Evolutionary conservation across 2,329 filamentous ascomycete genomes (phyloP).

Genomic region (Chrysoporthe deuterocubensis): DNA sequence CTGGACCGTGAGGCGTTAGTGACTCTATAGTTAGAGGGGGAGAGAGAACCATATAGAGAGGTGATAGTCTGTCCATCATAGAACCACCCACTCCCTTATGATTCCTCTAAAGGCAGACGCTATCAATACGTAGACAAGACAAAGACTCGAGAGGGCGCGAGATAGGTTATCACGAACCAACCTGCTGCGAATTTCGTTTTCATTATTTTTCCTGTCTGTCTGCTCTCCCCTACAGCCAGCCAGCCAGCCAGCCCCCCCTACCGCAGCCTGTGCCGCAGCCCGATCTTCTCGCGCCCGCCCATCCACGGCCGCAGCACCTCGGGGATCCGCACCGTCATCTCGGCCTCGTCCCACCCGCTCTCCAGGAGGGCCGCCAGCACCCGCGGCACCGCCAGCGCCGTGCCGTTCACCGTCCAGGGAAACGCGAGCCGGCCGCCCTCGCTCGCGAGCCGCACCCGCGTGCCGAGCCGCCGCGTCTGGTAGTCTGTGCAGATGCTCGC

Average conservation of each 20-base stretch:
- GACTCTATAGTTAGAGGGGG: too few relatives aligned
- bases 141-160: too few relatives aligned
- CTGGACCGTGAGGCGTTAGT: too few relatives aligned
- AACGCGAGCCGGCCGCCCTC: conserved; percentile 62
- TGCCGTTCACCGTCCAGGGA: conserved; percentile 92
- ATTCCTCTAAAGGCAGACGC: too few relatives aligned
- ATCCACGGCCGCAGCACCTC: conserved; percentile 83
- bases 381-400: conserved; percentile 86
- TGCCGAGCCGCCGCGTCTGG: conserved; percentile 81
- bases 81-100: too few relatives aligned
- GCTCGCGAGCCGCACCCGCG: conserved; percentile 63
- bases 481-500: conserved; percentile 94
- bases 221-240: neutral
- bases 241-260: neutral
- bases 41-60: too few relatives aligned
- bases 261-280: conserved; percentile 41
- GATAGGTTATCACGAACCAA: too few relatives aligned
- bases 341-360: conserved; percentile 81
- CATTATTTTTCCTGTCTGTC: neutral
- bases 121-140: too few relatives aligned
- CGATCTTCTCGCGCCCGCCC: conserved; percentile 73
- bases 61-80: too few relatives aligned
- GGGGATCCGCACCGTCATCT: conserved; percentile 72
- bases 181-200: neutral
- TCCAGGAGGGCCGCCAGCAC: conserved; percentile 89